Percentiles rank a stretch among this genome's conserved stretches.
phyloP scores from a whole-genome alignment of 768 basidiomycete species.

The Dentipellis sp. region DNA sequence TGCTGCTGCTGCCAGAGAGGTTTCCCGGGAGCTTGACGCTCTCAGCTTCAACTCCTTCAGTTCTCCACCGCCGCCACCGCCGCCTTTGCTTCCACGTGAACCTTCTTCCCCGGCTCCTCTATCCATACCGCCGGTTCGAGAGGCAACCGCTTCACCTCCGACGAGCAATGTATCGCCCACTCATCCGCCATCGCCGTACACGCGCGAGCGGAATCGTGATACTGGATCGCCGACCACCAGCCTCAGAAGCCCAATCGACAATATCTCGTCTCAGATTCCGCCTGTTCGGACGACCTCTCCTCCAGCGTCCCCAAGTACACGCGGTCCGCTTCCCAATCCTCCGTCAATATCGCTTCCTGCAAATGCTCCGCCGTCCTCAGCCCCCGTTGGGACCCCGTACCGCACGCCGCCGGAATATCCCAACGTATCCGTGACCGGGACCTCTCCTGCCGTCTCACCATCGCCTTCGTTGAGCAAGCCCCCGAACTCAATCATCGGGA shows the following conservation, averaged over 20 bases:
- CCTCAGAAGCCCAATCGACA: not conserved
- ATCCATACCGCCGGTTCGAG: constrained; percentile 23
- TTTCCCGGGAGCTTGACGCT: constrained; percentile 55
- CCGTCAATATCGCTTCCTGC: constrained; percentile 5
- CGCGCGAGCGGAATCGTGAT: constrained; percentile 2
- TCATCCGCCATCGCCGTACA: constrained; percentile 18
- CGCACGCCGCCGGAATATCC: constrained; percentile 42
- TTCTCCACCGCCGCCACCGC: constrained; percentile 22
- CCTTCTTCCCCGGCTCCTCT: constrained; percentile 26
- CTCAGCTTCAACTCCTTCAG: constrained; percentile 35
- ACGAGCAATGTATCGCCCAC: constrained; percentile 15
- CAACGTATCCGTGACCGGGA: constrained; percentile 10
- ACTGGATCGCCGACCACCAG: constrained; percentile 4
- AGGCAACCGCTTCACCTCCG: constrained; percentile 4
- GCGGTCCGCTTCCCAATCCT: constrained; percentile 3
- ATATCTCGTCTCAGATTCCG: not conserved
- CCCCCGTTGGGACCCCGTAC: constrained; percentile 23
- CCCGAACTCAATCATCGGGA: not conserved
- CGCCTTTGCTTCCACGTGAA: constrained; percentile 14
- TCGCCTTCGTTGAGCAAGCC: constrained; percentile 10
- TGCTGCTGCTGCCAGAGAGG: constrained; percentile 60
- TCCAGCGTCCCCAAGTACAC: constrained; percentile 4
- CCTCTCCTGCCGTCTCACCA: constrained; percentile 11
- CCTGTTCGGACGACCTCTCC: not conserved
- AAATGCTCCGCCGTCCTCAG: constrained; percentile 5